phyloP scores from a whole-genome alignment of 768 basidiomycete genomes.

The Leucocoprinus birnbaumii region DNA sequence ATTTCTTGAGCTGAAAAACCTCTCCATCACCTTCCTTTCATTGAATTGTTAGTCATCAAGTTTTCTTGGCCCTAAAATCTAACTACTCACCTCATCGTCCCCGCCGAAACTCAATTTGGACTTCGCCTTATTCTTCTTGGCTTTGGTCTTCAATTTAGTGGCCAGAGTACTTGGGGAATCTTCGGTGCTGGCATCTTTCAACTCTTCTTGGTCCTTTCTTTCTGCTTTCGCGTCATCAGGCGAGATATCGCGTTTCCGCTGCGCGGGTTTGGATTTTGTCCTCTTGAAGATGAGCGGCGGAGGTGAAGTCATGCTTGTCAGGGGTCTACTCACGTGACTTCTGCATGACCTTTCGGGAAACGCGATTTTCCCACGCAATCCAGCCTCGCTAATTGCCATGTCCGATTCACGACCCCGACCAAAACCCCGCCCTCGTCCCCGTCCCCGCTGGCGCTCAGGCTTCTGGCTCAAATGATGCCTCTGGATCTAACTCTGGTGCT shows the following conservation, averaged over 20 bases:
- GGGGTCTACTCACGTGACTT: conserved; percentile 30
- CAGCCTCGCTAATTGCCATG: conserved; percentile 28
- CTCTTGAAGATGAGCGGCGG: conserved; percentile 50
- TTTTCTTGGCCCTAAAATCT: conserved; percentile 5
- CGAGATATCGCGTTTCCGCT: conserved; percentile 37
- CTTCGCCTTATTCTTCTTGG: conserved; percentile 62
- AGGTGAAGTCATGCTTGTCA: conserved; percentile 35
- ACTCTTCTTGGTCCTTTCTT: conserved; percentile 10
- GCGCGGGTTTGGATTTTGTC: conserved; percentile 39
- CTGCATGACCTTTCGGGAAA: conserved; percentile 22
- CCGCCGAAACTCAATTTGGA: conserved; percentile 78
- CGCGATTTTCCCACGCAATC: conserved; percentile 37
- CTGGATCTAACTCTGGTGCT: conserved; percentile 14
- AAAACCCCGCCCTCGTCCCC: conserved; percentile 54
- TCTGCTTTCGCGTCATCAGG: conserved; percentile 27
- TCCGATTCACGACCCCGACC: conserved; percentile 49
- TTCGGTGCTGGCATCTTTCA: conserved; percentile 27
- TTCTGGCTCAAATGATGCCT: conserved; percentile 6
- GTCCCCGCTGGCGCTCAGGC: conserved; percentile 16
- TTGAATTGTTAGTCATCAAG: conserved; percentile 25
- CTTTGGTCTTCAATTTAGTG: conserved; percentile 68
- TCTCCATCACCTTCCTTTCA: conserved; percentile 56
- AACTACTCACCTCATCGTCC: conserved; percentile 53
- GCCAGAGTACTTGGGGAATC: conserved; percentile 63
- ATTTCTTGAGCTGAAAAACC: conserved; percentile 79